Conservation (phyloP, 768 basidiomycete species). For the Astraeus odoratus region DNA sequence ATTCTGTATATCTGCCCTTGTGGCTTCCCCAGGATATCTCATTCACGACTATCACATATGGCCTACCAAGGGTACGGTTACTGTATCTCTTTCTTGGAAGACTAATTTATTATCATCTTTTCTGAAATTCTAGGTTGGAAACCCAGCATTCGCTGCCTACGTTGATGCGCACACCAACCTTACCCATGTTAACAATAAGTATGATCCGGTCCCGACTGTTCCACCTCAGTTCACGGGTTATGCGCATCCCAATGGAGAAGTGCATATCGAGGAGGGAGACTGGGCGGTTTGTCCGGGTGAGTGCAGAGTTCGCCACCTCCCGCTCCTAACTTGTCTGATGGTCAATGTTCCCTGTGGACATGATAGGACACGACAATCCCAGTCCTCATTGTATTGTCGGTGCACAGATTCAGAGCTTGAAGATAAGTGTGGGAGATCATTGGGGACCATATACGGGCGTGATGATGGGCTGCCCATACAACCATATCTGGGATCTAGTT, state of each 20-base stretch:
- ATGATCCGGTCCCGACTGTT: constrained; percentile 33
- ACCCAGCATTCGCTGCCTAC: constrained; percentile 53
- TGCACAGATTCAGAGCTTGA: not conserved
- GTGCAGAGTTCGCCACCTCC: too few species aligned
- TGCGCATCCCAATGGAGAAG: constrained; percentile 35
- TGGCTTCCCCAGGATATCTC: constrained; percentile 27
- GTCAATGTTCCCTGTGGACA: not conserved
- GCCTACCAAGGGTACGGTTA: constrained; percentile 29
- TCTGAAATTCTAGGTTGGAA: constrained; percentile 34
- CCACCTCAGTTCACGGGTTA: constrained; percentile 33
- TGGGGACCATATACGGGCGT: not conserved
- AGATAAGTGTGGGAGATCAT: not conserved
- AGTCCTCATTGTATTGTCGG: not conserved
- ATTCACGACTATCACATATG: constrained; percentile 28
- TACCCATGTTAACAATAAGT: constrained; percentile 49
- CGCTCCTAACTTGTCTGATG: not conserved
- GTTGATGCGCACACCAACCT: constrained; percentile 40
- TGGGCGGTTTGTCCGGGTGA: not conserved
- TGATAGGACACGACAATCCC: not conserved
- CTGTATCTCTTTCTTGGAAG: not conserved
- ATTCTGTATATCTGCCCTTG: constrained; percentile 34
- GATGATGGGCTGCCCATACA: not conserved
- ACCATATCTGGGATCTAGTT: not conserved
- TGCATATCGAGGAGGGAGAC: constrained; percentile 33
- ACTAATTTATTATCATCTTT: not conserved